Conservation (phyloP, 305 asterid species). For the Euphrasia arctica region DNA sequence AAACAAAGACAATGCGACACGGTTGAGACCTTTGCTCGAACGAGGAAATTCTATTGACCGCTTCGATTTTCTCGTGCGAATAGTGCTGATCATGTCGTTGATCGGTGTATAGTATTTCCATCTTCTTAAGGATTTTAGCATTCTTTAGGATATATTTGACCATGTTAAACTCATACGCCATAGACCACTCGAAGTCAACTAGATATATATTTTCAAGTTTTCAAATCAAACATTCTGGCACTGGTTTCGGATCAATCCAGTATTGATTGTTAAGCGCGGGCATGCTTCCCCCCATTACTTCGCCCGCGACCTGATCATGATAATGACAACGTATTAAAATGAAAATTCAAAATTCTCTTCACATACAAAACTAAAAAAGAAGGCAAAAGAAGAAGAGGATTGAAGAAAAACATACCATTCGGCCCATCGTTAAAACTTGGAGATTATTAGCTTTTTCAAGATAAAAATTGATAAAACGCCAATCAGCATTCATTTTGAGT, state of each 20-base stretch:
- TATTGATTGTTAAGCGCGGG: background rate
- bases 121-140: slow-evolving; percentile 7
- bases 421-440: background rate
- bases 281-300: too few relatives aligned
- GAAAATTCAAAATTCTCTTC: too few relatives aligned
- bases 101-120: background rate
- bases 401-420: slow-evolving; percentile 4
- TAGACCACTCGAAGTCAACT: background rate
- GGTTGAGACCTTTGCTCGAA: background rate
- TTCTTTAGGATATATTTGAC: background rate
- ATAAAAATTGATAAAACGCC: slow-evolving; percentile 4
- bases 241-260: slow-evolving; percentile 19
- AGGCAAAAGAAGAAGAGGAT: background rate
- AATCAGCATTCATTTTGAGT: slow-evolving; percentile 12
- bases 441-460: slow-evolving; percentile 18
- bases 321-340: too few relatives aligned
- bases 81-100: too few relatives aligned
- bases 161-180: background rate
- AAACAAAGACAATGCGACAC: background rate
- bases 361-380: too few relatives aligned
- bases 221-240: slow-evolving; percentile 2
- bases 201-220: background rate
- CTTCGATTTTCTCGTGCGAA: background rate
- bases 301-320: too few relatives aligned
- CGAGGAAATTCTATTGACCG: background rate